Evolutionary conservation across 805 yeast species (phyloP).

Genomic region (Cyberlindnera nakhonratchasimensis): DNA sequence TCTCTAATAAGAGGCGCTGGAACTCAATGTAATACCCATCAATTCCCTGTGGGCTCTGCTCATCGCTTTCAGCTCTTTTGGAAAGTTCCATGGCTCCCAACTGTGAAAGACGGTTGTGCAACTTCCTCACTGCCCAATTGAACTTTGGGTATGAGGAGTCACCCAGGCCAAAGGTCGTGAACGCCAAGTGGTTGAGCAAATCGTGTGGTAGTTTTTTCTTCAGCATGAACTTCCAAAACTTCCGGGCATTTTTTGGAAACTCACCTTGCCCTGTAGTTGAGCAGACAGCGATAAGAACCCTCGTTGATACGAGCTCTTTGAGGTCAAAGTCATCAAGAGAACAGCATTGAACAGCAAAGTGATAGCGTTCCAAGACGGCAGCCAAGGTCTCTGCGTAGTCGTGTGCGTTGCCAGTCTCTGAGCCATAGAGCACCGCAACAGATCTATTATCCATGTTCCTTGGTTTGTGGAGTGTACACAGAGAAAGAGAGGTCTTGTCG

Average conservation of each 20-base stretch:
- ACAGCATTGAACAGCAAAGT: slow-evolving; percentile 45
- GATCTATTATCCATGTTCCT: slow-evolving; percentile 23
- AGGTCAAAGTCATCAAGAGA: slow-evolving; percentile 61
- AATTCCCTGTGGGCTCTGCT: slow-evolving; percentile 67
- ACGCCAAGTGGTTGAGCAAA: slow-evolving; percentile 54
- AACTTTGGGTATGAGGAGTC: slow-evolving; percentile 88
- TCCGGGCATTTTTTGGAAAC: slow-evolving; percentile 70
- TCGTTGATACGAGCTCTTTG: slow-evolving; percentile 47
- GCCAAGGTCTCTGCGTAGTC: slow-evolving; percentile 73
- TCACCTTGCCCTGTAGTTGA: slow-evolving; percentile 97
- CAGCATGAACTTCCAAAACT: slow-evolving; percentile 72
- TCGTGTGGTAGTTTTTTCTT: slow-evolving; percentile 60
- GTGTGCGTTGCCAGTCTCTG: slow-evolving; percentile 90
- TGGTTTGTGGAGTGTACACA: too few relatives aligned
- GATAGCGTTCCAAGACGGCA: slow-evolving; percentile 49
- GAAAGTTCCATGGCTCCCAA: slow-evolving; percentile 76
- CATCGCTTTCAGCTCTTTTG: slow-evolving; percentile 86
- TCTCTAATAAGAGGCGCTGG: slow-evolving; percentile 48
- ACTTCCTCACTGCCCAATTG: slow-evolving; percentile 82
- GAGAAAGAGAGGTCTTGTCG: background rate
- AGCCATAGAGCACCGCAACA: slow-evolving; percentile 74
- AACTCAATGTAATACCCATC: slow-evolving; percentile 79
- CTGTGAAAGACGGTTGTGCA: slow-evolving; percentile 74
- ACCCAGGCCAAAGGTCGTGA: slow-evolving; percentile 87
- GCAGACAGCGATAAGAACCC: slow-evolving; percentile 55